These are phyloP conservation scores for Coemansia sp. DNA, from an alignment of 192 early-diverging fungal genomes.

Conservation along the genomic window DNA sequence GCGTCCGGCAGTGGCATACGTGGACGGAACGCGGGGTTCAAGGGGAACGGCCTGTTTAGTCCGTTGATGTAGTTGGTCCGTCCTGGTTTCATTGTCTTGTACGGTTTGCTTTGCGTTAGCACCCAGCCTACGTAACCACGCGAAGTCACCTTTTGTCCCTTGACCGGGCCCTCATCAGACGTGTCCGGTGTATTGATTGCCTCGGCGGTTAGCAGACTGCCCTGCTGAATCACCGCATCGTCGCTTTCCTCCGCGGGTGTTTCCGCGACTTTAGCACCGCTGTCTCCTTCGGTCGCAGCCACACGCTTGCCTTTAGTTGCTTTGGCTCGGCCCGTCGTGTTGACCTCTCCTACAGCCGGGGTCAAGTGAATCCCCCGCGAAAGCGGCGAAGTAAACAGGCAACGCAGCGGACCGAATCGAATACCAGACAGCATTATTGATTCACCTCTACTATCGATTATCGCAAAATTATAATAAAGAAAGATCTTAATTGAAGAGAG, in stretches of 20 bases:
- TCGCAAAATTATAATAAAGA: constrained; percentile 1
- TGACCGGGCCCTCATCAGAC: background rate
- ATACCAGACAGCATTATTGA: constrained; percentile 20
- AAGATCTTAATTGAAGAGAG: background rate
- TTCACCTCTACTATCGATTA: background rate
- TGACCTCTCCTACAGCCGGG: background rate
- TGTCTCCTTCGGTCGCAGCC: background rate
- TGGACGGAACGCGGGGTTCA: constrained; percentile 86
- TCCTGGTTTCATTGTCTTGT: constrained; percentile 18
- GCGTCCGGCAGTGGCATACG: constrained; percentile 70
- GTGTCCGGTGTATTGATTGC: background rate
- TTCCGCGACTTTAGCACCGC: background rate
- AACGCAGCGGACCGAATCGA: constrained; percentile 12
- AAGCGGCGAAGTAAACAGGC: constrained; percentile 1
- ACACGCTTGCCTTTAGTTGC: background rate
- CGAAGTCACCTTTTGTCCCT: constrained; percentile 1
- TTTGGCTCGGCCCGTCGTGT: background rate
- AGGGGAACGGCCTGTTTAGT: constrained; percentile 71
- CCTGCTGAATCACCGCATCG: background rate
- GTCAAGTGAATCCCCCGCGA: constrained; percentile 21
- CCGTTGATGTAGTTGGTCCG: constrained; percentile 32
- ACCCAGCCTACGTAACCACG: constrained; percentile 42
- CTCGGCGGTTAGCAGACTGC: background rate
- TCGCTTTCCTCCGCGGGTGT: background rate
- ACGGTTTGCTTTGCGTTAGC: constrained; percentile 11